Base-by-base conservation (phyloP, 2,329 filamentous ascomycete species). In the Hortaea werneckii region DNA sequence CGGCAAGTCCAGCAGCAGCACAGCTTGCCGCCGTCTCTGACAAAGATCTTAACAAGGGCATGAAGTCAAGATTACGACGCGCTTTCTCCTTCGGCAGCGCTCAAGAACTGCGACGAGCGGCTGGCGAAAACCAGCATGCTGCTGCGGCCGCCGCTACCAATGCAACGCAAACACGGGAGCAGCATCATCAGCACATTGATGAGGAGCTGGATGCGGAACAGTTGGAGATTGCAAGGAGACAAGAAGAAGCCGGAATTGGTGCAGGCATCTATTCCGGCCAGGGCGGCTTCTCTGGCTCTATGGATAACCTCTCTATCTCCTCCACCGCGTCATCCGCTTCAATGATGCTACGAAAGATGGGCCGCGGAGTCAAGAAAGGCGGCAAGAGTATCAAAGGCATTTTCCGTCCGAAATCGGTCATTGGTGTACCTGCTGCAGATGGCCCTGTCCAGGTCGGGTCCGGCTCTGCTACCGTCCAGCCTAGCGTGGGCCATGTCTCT, bases 321-420 rank as follows among this genome's bases (percentile, higher is more conserved):
- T 94, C 87, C 4, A 94, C 87, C 7, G 87, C 87, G 13, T 94
- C 87, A 5, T 94, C 87, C 13, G 87, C 87, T 30, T 94, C 87
- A 29, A 81, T 94, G 57, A 94, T 94, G 87, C 85, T 98, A 54
- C 82, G 92, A 43, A 98, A 98, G 72, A 98, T 98, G 92, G 92
- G 92, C 46, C 87, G 88, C 54, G 89, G 90, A n/a, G 85, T 96
- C 80, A 96, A 95, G 76, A 94, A 92, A 68, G 83, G 87, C 43
- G 85, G 84, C 12, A 79, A 89, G 41, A 95, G 89, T 26, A 78
- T 98, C 44, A 94, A 94, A 55, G 92, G 92, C 27, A 74, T 98
- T 6, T 98, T 98, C 71, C 78, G 92, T 51, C 90, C 92, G 0
- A 98, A 96, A 66, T 96, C 90, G 1, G 75, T 94, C 11, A 78